Percentiles rank a stretch among this genome's conserved stretches.
Evolutionary conservation across 1,284 basidiomycete species (phyloP).

Genomic region (Cryptococcus sp.): DNA sequence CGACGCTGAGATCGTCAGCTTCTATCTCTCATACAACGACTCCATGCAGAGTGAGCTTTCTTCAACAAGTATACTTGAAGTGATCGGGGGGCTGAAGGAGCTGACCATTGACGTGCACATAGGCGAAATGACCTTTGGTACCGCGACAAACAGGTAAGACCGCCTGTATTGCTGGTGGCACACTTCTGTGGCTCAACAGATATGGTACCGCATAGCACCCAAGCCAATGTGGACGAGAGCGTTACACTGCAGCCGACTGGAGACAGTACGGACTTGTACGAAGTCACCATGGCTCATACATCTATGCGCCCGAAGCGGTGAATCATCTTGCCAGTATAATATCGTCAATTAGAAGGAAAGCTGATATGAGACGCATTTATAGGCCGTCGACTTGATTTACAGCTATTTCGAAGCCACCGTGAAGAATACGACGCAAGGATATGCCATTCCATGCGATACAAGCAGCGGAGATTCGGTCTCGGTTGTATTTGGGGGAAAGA

Average conservation of each 20-base stretch:
- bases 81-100: no score
- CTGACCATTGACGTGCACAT: not conserved
- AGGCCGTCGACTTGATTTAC: conserved; percentile 7
- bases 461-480: not conserved
- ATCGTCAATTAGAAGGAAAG: not conserved
- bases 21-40: conserved; percentile 9
- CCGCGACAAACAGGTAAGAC: conserved; percentile 8
- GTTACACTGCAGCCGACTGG: conserved; percentile 6
- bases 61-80: not conserved
- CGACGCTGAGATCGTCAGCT: conserved; percentile 8
- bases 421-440: conserved; percentile 6
- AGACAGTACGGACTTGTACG: conserved; percentile 10
- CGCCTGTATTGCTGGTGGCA: no score
- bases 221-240: conserved; percentile 6
- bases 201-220: not conserved
- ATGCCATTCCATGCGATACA: conserved; percentile 6
- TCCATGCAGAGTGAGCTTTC: conserved; percentile 7
- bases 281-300: conserved; percentile 11
- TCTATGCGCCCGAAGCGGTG: conserved; percentile 9
- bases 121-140: conserved; percentile 15
- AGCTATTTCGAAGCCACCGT: conserved; percentile 3
- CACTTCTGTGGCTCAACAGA: not conserved
- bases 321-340: not conserved
- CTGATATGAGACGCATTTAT: not conserved
- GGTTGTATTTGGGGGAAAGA: conserved; percentile 8